A percentile compares a stretch with the other conserved stretches of the same genome.
Evolutionary conservation across 768 basidiomycete species (phyloP).

Genomic region (Cystofilobasidium capitatum): DNA sequence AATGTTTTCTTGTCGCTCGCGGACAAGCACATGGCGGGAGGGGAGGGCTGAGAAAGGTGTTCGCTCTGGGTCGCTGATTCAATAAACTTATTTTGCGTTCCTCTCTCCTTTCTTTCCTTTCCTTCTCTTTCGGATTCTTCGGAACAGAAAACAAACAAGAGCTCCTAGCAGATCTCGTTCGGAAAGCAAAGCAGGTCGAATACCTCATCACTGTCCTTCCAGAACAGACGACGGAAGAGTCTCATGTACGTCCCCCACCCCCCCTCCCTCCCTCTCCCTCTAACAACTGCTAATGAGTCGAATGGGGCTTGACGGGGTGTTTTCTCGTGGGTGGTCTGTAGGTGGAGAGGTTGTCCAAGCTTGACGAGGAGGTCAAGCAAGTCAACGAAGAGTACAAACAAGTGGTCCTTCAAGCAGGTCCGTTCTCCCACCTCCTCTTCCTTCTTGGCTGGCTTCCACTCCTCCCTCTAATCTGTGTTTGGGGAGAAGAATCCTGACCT

Average conservation of each 20-base stretch:
- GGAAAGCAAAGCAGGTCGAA: constrained; percentile 82
- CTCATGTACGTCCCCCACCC: constrained; percentile 40
- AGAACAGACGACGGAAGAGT: constrained; percentile 65
- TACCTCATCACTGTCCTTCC: constrained; percentile 71
- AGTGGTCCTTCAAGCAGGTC: constrained; percentile 68
- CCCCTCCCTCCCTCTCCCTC: too few relatives aligned
- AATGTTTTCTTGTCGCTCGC: neutral
- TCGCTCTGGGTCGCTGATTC: neutral
- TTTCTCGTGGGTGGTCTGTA: neutral
- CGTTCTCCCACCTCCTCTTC: constrained; percentile 46
- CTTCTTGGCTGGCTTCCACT: too few relatives aligned
- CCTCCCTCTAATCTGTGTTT: too few relatives aligned
- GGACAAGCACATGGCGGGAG: neutral
- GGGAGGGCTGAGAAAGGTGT: too few relatives aligned
- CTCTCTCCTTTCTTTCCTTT: neutral
- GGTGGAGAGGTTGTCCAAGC: constrained; percentile 48
- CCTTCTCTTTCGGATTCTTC: neutral
- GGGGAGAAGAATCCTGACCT: too few relatives aligned
- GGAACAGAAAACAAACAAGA: constrained; percentile 69
- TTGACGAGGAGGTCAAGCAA: constrained; percentile 60
- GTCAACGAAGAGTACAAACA: constrained; percentile 67
- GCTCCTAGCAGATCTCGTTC: constrained; percentile 68
- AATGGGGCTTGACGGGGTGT: neutral
- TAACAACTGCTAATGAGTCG: constrained; percentile 48
- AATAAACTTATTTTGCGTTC: neutral